Conservation (phyloP, 2,329 filamentous ascomycete species). For the Claviceps paspali region DNA sequence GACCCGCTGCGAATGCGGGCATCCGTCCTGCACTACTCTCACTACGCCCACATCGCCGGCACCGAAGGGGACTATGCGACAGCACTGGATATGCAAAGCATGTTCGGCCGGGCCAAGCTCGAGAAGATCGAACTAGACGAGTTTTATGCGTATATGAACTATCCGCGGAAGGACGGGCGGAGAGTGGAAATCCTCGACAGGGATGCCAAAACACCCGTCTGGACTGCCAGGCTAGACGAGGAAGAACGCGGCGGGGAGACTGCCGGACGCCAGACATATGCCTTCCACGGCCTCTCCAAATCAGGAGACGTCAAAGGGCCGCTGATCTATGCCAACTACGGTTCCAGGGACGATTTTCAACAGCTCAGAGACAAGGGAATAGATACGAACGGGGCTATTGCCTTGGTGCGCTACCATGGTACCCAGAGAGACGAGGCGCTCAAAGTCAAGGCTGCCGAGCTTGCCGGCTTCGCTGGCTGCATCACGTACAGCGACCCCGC, state of each 20-base stretch:
- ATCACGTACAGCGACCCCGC: conserved; percentile 85
- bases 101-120: conserved; percentile 57
- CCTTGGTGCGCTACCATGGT: conserved; percentile 67
- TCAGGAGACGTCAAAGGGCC: conserved; percentile 75
- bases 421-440: conserved; percentile 56
- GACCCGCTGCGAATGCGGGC: conserved; percentile 55
- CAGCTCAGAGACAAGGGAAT: conserved; percentile 55
- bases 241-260: conserved; percentile 47
- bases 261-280: conserved; percentile 52
- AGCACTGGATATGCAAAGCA: conserved; percentile 67
- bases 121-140: conserved; percentile 64
- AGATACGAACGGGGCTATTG: conserved; percentile 64
- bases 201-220: conserved; percentile 44
- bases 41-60: conserved; percentile 83
- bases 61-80: conserved; percentile 82
- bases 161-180: conserved; percentile 62
- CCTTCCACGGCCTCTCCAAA: conserved; percentile 82
- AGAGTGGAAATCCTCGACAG: conserved; percentile 65
- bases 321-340: conserved; percentile 85
- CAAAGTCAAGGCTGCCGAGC: conserved; percentile 81
- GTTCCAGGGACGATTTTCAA: conserved; percentile 70
- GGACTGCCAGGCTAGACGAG: conserved; percentile 78
- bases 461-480: conserved; percentile 73
- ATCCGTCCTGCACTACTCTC: conserved; percentile 61
- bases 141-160: conserved; percentile 85